These are phyloP conservation scores for Wickerhamomyces canadensis DNA, from an alignment of 805 yeast species.

Conservation along the genomic window DNA sequence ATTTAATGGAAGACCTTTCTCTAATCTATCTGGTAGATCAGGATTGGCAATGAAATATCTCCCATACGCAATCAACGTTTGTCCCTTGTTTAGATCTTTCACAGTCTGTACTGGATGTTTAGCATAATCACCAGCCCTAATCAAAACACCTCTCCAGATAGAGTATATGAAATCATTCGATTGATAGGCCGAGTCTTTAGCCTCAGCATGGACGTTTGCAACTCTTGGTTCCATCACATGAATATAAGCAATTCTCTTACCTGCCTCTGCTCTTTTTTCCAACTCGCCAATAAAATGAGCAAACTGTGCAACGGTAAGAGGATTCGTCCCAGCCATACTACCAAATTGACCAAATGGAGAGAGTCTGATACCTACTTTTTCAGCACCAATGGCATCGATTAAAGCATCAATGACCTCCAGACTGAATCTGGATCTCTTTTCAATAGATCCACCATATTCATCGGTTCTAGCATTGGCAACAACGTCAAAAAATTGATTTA, in stretches of 20 bases:
- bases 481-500: slow-evolving; percentile 49
- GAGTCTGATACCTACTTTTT: slow-evolving; percentile 24
- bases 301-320: slow-evolving; percentile 30
- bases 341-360: slow-evolving; percentile 32
- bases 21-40: slow-evolving; percentile 33
- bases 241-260: slow-evolving; percentile 35
- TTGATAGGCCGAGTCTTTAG: not conserved
- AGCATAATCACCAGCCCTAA: slow-evolving; percentile 7
- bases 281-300: slow-evolving; percentile 37
- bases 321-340: slow-evolving; percentile 20
- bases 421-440: slow-evolving; percentile 40
- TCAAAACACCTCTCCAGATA: slow-evolving; percentile 18
- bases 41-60: slow-evolving; percentile 39
- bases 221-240: slow-evolving; percentile 41
- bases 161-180: slow-evolving; percentile 9
- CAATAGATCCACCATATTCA: slow-evolving; percentile 49
- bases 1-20: slow-evolving; percentile 30
- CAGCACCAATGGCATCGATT: slow-evolving; percentile 2
- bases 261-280: slow-evolving; percentile 30
- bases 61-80: slow-evolving; percentile 30
- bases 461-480: slow-evolving; percentile 40
- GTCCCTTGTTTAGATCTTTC: not conserved
- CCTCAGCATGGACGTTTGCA: not conserved
- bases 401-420: slow-evolving; percentile 29
- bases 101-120: not conserved